Conservation (phyloP, 2,329 filamentous ascomycete species). For the Alternaria sp. region DNA sequence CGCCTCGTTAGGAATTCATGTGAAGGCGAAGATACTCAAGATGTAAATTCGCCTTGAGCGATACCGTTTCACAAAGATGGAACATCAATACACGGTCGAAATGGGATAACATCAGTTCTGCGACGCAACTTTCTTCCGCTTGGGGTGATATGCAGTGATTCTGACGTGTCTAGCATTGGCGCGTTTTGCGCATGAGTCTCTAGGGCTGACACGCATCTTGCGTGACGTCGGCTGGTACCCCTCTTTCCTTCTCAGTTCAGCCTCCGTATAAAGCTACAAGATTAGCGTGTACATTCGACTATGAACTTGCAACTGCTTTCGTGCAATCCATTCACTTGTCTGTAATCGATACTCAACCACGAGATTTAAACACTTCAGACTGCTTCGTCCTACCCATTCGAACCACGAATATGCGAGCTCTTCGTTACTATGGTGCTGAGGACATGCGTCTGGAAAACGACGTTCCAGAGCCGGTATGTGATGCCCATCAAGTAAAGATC, state of each 20-base stretch:
- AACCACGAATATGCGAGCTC: background rate
- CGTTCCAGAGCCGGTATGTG: background rate
- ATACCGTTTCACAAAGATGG: background rate
- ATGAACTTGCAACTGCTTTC: background rate
- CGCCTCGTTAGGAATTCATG: background rate
- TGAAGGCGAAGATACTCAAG: background rate
- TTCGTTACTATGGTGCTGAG: background rate
- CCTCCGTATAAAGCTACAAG: background rate
- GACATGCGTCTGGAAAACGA: background rate
- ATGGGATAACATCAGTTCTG: background rate
- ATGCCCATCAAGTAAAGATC: background rate
- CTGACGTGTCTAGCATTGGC: background rate
- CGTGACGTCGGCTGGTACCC: background rate
- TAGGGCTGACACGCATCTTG: background rate
- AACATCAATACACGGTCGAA: background rate
- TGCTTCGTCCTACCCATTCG: background rate
- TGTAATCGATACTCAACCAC: background rate
- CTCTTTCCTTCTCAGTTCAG: background rate
- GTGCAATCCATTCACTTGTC: background rate
- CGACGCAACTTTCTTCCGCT: background rate
- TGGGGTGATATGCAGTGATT: background rate
- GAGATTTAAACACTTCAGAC: background rate
- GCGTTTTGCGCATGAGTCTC: background rate
- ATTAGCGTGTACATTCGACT: background rate
- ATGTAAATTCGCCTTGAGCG: background rate